These are phyloP conservation scores for Clonostachys rosea DNA, from an alignment of 2,329 filamentous ascomycete genomes.

Conservation along the genomic window DNA sequence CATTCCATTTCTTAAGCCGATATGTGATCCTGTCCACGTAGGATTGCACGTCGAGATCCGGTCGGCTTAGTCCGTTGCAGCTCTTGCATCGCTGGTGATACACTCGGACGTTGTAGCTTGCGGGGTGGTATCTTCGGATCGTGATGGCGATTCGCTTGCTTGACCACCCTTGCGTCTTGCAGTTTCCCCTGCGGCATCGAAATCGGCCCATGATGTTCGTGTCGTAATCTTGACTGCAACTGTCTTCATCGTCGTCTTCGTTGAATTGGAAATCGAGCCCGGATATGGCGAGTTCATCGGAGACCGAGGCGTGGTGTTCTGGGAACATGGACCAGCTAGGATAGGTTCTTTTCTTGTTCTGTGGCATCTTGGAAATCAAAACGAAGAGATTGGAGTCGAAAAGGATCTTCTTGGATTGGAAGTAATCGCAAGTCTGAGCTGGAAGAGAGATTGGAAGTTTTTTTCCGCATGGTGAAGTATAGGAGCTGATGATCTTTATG, in stretches of 20 bases:
- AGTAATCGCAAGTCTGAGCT: too few species aligned
- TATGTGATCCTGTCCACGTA: constrained; percentile 28
- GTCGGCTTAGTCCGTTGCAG: constrained; percentile 17
- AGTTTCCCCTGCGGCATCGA: constrained; percentile 17
- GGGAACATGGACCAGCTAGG: too few species aligned
- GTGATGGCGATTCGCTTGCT: constrained; percentile 25
- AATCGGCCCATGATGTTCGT: constrained; percentile 13
- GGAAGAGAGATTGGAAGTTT: too few species aligned
- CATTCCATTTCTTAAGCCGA: constrained; percentile 28
- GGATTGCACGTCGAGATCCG: constrained; percentile 15
- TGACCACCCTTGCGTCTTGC: constrained; percentile 14
- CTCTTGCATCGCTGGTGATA: constrained; percentile 27
- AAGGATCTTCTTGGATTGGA: too few species aligned
- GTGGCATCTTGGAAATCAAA: too few species aligned
- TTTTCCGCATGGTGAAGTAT: too few species aligned
- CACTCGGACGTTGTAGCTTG: constrained; percentile 26
- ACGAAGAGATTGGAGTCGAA: too few species aligned
- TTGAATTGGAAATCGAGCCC: constrained; percentile 11
- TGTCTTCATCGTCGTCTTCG: constrained; percentile 5
- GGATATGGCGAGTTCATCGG: too few species aligned
- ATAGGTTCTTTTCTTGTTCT: too few species aligned
- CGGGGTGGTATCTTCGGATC: constrained; percentile 19
- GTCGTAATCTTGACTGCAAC: constrained; percentile 4
- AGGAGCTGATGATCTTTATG: too few species aligned
- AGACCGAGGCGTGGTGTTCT: too few species aligned